phyloP scores from a whole-genome alignment of 805 yeast species.

The Starmera dryadoides region DNA sequence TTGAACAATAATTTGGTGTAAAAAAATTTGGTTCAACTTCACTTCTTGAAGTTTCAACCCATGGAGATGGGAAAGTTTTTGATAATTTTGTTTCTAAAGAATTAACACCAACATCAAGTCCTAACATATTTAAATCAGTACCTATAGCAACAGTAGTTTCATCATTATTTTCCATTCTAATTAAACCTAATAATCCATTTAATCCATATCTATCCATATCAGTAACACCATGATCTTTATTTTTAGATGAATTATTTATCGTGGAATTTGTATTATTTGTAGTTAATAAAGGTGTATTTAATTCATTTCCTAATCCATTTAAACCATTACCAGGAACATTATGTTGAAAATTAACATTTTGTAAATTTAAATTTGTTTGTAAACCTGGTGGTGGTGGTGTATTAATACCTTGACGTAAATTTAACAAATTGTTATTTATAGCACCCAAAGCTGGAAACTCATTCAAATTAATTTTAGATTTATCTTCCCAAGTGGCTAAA shows the following conservation, averaged over 20 bases:
- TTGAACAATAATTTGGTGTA: conserved; percentile 41
- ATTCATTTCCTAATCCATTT: conserved; percentile 1
- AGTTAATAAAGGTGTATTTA: too few species aligned
- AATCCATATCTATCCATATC: conserved; percentile 64
- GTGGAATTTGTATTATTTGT: too few species aligned
- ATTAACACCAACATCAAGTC: conserved; percentile 45
- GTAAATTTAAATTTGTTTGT: too few species aligned
- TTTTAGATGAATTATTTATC: too few species aligned
- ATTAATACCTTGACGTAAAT: conserved; percentile 7
- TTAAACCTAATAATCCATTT: conserved; percentile 51
- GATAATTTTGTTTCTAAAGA: conserved; percentile 36
- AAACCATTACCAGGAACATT: too few species aligned
- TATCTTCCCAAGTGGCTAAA: too few species aligned
- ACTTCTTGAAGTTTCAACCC: conserved; percentile 88
- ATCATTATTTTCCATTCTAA: conserved; percentile 57
- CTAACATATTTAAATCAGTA: conserved; percentile 60
- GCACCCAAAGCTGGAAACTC: conserved; percentile 2
- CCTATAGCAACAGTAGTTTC: conserved; percentile 66
- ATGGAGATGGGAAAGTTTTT: conserved; percentile 78
- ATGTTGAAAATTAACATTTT: too few species aligned
- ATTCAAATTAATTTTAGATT: not conserved
- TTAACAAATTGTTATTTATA: conserved; percentile 1
- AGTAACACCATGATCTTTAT: conserved; percentile 5
- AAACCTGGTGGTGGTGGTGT: conserved; percentile 7
- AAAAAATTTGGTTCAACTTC: conserved; percentile 82